Evolutionary conservation across 2,329 filamentous ascomycete genomes (phyloP).

Genomic region (Tolypocladium album): DNA sequence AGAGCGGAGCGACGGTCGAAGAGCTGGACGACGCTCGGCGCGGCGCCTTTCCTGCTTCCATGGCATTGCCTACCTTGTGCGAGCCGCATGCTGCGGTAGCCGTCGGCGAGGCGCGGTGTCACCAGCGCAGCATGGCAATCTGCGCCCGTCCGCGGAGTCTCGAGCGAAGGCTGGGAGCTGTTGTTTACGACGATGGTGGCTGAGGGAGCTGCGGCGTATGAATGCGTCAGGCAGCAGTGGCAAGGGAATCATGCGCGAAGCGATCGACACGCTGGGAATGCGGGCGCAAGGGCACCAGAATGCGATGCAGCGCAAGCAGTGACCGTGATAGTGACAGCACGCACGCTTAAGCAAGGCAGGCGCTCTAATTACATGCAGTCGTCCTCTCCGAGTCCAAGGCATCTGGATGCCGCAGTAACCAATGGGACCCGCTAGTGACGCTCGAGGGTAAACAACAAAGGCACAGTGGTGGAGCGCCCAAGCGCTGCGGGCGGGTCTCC

Average conservation of each 20-base stretch:
- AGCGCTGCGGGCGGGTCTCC: neutral
- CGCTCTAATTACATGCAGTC: neutral
- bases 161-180: neutral
- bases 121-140: constrained; percentile 5
- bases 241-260: neutral
- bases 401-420: constrained; percentile 13
- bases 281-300: neutral
- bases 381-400: neutral
- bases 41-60: neutral
- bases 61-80: constrained; percentile 5
- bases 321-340: neutral
- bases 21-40: neutral
- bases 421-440: constrained; percentile 3
- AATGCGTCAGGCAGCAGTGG: neutral
- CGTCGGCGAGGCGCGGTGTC: constrained; percentile 3
- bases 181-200: neutral
- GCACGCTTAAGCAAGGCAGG: neutral
- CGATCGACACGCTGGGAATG: neutral
- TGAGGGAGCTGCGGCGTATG: neutral
- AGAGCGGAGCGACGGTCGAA: neutral
- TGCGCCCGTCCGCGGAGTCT: neutral
- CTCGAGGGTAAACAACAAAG: neutral
- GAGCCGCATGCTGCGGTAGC: constrained; percentile 7
- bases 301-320: neutral
- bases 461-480: neutral